Base-by-base conservation (phyloP, 805 yeast species). In the Pichia nakasei region DNA sequence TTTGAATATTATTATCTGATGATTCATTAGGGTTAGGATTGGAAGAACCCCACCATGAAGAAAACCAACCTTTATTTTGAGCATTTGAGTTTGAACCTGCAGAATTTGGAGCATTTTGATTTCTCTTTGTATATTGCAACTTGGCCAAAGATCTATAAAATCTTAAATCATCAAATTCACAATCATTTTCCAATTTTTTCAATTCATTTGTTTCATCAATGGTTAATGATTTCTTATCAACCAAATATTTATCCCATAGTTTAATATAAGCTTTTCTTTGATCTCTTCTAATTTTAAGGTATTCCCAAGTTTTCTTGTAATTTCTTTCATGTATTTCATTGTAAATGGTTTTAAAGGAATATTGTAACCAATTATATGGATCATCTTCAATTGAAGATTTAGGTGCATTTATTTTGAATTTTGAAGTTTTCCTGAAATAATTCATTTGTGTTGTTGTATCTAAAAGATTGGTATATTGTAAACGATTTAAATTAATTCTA, bases 231-330 rank as follows among this genome's bases (percentile, higher is more conserved):
- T 59, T 60, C n/a, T 64, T 61, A n/a, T 80, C 61, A 51, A 79
- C 76, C 12, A 52, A 43, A 42, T 47, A 44, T 44, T 64, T 55
- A 50, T 77, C 81, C 86, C 89, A 91, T 0, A 86, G 64, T 13
- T 58, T 58, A 17, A 84, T 72, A 60, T 93, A 93, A 1, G 67
- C 63, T 41, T 71, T 75, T 54, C 96, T 69, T 57, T 83, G 80
- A 48, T 85, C 85, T 50, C 94, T 68, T 55, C 95, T 72, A 39
- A 69, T 71, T 39, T 75, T 74, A 52, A 91, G 77, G 55, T 75
- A 75, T 4, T 74, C 93, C 98, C 98, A 94, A 31, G 87, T 79
- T 94, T 96, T 85, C 54, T 75, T 77, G 52, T 79, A 74, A 57
- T 85, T 78, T 54, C 73, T 77, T 47, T 86, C 93, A 54, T 85